Base-by-base conservation (phyloP, 2,329 filamentous ascomycete genomes). In the Penicillium sp. region DNA sequence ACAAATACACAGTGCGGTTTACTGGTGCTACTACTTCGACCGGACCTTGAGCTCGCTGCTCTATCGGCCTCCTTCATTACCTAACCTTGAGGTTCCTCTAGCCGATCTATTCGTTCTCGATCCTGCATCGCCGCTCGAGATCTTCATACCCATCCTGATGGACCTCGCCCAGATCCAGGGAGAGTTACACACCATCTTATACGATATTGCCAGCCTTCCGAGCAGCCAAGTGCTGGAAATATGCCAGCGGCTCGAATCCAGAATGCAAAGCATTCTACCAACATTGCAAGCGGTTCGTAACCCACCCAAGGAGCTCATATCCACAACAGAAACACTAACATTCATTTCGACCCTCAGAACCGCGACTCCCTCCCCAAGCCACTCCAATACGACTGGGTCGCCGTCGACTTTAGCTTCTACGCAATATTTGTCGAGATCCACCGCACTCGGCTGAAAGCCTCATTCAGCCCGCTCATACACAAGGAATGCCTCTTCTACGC, bases 1-100 rank as follows among this genome's bases (percentile, higher is more conserved):
- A 31, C 68, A 70, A 17, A 66, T 69, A 7, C 54, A 64, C 15
- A 66, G 58, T 35, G 66, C 53, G 21, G 53, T 74, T 21, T 69
- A 61, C 17, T 74, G 70, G 69, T 74, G 71, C 51, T 73, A 69
- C 47, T 73, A 70, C 35, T 61, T 72, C 5, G 71, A 74, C 56
- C 49, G 67, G 29, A 71, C 68, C 1, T 61, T 73, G 15, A 70
- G 72, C 56, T 54, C 69, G 15, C 68, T 74, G 35, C 61, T 73
- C 13, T 38, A 54, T 35, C 69, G 67, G 19, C 65, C 66, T 17
- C 47, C 68, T 6, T 69, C 72, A 1, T 51, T 73, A 13, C 64
- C 62, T 1, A 55, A 62, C 8, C 48, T 63, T 1, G 23, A 38
- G 7, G 30, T 64, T 2, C 55, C 65, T 15, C 62, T 62, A 1